A percentile compares a stretch with the other conserved stretches of the same genome.
phyloP scores from a whole-genome alignment of 208 protist genomes.

The Leishmania turanica region DNA sequence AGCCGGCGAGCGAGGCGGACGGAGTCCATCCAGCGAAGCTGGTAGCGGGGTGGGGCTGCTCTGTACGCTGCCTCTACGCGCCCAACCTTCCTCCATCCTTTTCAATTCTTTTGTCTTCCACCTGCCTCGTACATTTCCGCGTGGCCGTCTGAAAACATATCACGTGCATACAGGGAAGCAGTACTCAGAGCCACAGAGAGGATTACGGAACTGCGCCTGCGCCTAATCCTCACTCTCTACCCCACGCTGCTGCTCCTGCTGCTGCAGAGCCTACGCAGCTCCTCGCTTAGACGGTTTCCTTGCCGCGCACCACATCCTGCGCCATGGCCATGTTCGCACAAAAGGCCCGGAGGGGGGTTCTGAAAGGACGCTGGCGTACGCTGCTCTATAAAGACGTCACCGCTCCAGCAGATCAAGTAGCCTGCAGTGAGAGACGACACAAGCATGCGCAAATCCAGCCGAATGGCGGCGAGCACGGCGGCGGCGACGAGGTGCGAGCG shows the following conservation, averaged over 20 bases:
- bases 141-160: too few relatives aligned
- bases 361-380: constrained; percentile 44
- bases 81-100: too few relatives aligned
- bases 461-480: constrained; percentile 22
- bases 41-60: too few relatives aligned
- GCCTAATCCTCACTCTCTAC: not conserved
- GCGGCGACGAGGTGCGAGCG: constrained; percentile 50
- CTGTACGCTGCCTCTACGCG: too few relatives aligned
- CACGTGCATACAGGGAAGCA: not conserved
- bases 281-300: constrained; percentile 29
- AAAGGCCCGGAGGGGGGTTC: constrained; percentile 53
- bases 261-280: too few relatives aligned
- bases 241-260: not conserved
- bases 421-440: constrained; percentile 26
- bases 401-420: constrained; percentile 40
- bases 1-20: too few relatives aligned
- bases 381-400: constrained; percentile 38
- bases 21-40: too few relatives aligned
- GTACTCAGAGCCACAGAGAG: not conserved
- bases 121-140: too few relatives aligned
- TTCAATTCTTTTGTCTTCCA: too few relatives aligned
- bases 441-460: constrained; percentile 19
- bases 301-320: constrained; percentile 39
- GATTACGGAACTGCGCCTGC: not conserved
- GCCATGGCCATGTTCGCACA: constrained; percentile 48